phyloP scores from a whole-genome alignment of 2,329 filamentous ascomycete genomes.

The Xylaria sp. region DNA sequence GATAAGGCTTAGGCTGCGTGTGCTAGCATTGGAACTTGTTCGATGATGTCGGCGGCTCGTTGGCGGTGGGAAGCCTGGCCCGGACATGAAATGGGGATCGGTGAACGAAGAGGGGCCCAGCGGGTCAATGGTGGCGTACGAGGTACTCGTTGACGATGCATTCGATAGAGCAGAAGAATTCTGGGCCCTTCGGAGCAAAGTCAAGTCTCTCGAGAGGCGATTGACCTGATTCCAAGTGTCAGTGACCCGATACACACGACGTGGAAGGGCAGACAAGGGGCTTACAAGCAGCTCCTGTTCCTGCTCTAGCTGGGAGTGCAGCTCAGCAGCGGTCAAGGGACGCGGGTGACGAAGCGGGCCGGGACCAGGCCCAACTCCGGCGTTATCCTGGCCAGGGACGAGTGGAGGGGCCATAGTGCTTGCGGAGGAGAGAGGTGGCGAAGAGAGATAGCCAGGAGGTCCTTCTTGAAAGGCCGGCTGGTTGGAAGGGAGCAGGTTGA shows the following conservation, averaged over 20 bases:
- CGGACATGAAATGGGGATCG: constrained; percentile 60
- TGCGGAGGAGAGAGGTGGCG: constrained; percentile 34
- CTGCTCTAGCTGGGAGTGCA: constrained; percentile 89
- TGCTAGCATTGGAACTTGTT: constrained; percentile 61
- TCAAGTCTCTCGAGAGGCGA: constrained; percentile 86
- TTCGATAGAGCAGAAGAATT: constrained; percentile 71
- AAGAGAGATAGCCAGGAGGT: constrained; percentile 44
- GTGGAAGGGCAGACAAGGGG: constrained; percentile 35
- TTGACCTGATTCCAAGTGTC: constrained; percentile 69
- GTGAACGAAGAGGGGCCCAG: constrained; percentile 45
- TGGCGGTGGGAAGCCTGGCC: constrained; percentile 63
- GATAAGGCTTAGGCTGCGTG: constrained; percentile 54
- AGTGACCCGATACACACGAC: neutral
- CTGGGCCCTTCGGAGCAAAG: constrained; percentile 74
- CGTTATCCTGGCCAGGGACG: constrained; percentile 43
- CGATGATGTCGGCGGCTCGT: constrained; percentile 61
- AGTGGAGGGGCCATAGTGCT: constrained; percentile 38
- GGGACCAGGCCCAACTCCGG: constrained; percentile 60
- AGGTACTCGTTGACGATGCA: constrained; percentile 63
- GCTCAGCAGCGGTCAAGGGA: constrained; percentile 84
- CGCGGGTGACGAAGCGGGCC: constrained; percentile 85
- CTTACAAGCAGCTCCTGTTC: constrained; percentile 82
- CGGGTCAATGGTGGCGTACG: constrained; percentile 54
- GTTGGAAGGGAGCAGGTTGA: constrained; percentile 63
- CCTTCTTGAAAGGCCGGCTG: constrained; percentile 52